Evolutionary conservation across 805 yeast genomes (phyloP).

Genomic region (Tetrapisispora arboricola): DNA sequence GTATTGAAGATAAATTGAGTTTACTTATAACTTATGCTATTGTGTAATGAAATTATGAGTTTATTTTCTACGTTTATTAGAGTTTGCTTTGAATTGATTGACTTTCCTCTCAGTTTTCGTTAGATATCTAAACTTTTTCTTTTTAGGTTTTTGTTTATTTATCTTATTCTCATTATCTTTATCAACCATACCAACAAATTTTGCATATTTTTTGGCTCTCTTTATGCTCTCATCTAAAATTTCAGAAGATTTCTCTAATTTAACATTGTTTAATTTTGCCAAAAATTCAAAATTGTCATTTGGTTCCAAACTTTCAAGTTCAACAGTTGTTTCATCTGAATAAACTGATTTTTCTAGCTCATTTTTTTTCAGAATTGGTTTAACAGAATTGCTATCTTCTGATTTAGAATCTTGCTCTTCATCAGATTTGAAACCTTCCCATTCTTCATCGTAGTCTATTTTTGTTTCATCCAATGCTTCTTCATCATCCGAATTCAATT

Average conservation of each 20-base stretch:
- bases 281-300: slow-evolving; percentile 44
- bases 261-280: slow-evolving; percentile 62
- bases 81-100: slow-evolving; percentile 40
- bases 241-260: slow-evolving; percentile 54
- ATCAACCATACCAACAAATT: slow-evolving; percentile 45
- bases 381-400: slow-evolving; percentile 13
- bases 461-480: slow-evolving; percentile 15
- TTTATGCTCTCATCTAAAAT: slow-evolving; percentile 64
- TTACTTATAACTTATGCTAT: neutral
- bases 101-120: slow-evolving; percentile 67
- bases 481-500: slow-evolving; percentile 19
- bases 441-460: slow-evolving; percentile 23
- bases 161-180: slow-evolving; percentile 23
- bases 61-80: slow-evolving; percentile 29
- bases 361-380: slow-evolving; percentile 27
- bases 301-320: slow-evolving; percentile 40
- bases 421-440: slow-evolving; percentile 32
- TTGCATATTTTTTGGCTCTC: slow-evolving; percentile 78
- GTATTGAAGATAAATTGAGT: neutral
- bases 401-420: slow-evolving; percentile 13
- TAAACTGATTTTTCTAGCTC: slow-evolving; percentile 15
- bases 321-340: slow-evolving; percentile 35
- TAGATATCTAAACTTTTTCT: slow-evolving; percentile 82
- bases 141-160: slow-evolving; percentile 25
- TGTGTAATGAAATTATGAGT: neutral